These are phyloP conservation scores for Bruguiera gymnorhiza DNA, from an alignment of 345 rosid species.

Conservation along the genomic window DNA sequence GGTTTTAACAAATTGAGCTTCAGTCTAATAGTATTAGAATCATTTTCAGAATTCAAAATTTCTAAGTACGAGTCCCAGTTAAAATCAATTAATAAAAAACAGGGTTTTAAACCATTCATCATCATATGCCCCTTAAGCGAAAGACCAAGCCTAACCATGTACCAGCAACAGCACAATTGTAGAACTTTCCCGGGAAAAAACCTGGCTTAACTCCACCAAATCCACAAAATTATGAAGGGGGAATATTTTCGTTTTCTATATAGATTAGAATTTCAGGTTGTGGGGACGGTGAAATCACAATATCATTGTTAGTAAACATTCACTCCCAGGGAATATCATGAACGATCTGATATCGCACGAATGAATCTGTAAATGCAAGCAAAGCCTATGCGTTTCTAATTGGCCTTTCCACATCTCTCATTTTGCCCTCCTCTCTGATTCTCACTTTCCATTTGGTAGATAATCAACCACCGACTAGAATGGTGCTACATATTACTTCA, in stretches of 20 bases:
- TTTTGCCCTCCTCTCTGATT: too few relatives aligned
- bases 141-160: background rate
- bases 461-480: too few relatives aligned
- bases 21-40: too few relatives aligned
- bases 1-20: too few relatives aligned
- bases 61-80: too few relatives aligned
- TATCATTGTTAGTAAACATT: conserved; percentile 30
- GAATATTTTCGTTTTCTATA: background rate
- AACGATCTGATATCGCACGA: conserved; percentile 1
- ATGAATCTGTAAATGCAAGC: conserved; percentile 48
- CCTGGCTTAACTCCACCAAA: background rate
- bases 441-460: too few relatives aligned
- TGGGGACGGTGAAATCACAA: conserved; percentile 39
- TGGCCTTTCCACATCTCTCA: too few relatives aligned
- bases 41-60: too few relatives aligned
- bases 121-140: conserved; percentile 6
- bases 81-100: background rate
- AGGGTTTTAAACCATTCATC: background rate
- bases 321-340: background rate
- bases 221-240: background rate
- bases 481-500: too few relatives aligned
- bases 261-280: background rate
- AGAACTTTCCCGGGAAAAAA: background rate
- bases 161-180: background rate
- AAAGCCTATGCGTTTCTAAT: conserved; percentile 13